phyloP scores from a whole-genome alignment of 1,139 yeast species.

The Sporopachydermia cereana region DNA sequence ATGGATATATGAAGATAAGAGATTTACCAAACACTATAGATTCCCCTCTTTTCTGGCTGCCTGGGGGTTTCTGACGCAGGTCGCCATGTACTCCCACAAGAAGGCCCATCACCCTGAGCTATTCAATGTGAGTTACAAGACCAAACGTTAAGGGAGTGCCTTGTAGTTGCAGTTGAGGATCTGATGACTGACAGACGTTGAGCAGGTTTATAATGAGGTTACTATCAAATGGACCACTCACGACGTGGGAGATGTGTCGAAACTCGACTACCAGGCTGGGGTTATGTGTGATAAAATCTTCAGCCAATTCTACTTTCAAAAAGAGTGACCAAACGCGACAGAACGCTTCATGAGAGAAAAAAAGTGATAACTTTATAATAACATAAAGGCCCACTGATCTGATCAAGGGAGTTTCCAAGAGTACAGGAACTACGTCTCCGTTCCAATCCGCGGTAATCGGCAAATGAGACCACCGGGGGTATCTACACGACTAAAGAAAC shows the following conservation, averaged over 20 bases:
- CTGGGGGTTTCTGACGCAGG: slow-evolving; percentile 43
- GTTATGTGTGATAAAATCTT: not conserved
- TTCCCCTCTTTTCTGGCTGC: not conserved
- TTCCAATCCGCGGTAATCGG: no score
- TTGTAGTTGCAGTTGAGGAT: not conserved
- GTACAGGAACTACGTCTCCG: no score
- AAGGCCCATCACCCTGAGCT: slow-evolving; percentile 56
- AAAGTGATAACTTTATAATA: no score
- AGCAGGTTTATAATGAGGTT: slow-evolving; percentile 1
- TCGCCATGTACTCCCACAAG: slow-evolving; percentile 48
- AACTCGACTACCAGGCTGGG: slow-evolving; percentile 1
- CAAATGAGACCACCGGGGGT: no score
- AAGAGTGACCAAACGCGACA: no score
- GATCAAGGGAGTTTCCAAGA: no score
- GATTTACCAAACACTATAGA: not conserved
- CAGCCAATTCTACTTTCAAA: no score
- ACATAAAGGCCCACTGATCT: no score
- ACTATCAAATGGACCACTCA: not conserved
- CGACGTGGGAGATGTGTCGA: not conserved
- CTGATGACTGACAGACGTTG: not conserved
- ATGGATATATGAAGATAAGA: not conserved
- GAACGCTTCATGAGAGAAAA: no score
- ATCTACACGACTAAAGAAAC: no score
- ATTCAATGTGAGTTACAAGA: not conserved
- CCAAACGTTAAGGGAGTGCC: no score